These are phyloP conservation scores for Colletotrichum echinochloae DNA, from an alignment of 2,329 filamentous ascomycete genomes.

Conservation along the genomic window DNA sequence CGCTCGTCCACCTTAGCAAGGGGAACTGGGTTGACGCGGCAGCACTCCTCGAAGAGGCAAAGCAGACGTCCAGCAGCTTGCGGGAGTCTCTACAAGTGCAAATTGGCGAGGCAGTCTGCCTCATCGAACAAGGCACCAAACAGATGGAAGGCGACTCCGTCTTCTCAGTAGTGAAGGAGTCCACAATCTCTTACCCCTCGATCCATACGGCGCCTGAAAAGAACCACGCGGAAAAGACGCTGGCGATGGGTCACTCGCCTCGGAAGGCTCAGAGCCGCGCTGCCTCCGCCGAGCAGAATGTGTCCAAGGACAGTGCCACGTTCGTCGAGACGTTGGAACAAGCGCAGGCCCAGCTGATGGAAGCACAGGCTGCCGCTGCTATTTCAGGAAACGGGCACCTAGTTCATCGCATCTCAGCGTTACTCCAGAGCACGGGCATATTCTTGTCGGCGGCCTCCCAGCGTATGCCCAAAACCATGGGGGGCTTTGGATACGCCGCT, in stretches of 20 bases:
- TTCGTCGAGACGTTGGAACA: conserved; percentile 72
- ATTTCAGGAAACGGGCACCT: conserved; percentile 67
- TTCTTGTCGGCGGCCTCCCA: conserved; percentile 72
- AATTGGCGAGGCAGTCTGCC: conserved; percentile 74
- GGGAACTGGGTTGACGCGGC: conserved; percentile 71
- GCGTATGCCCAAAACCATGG: conserved; percentile 57
- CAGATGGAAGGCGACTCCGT: conserved; percentile 84
- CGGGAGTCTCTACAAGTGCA: conserved; percentile 61
- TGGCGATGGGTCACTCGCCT: conserved; percentile 51
- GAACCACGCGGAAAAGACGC: conserved; percentile 51
- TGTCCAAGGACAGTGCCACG: conserved; percentile 43
- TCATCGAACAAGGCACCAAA: conserved; percentile 76
- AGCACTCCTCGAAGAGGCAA: conserved; percentile 63
- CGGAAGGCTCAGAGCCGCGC: conserved; percentile 44
- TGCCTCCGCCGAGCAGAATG: conserved; percentile 43
- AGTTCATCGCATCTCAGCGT: conserved; percentile 72
- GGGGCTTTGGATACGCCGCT: conserved; percentile 68
- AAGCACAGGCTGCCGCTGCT: conserved; percentile 70
- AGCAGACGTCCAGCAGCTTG: conserved; percentile 56
- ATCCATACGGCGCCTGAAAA: conserved; percentile 61
- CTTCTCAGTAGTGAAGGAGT: conserved; percentile 91
- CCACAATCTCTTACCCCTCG: conserved; percentile 87
- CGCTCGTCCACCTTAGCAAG: conserved; percentile 59
- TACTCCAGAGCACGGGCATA: conserved; percentile 74
- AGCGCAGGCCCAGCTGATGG: conserved; percentile 74